These are phyloP conservation scores for Rutidosis leptorrhynchoides DNA, from an alignment of 129 eudicot genomes.

Conservation along the genomic window DNA sequence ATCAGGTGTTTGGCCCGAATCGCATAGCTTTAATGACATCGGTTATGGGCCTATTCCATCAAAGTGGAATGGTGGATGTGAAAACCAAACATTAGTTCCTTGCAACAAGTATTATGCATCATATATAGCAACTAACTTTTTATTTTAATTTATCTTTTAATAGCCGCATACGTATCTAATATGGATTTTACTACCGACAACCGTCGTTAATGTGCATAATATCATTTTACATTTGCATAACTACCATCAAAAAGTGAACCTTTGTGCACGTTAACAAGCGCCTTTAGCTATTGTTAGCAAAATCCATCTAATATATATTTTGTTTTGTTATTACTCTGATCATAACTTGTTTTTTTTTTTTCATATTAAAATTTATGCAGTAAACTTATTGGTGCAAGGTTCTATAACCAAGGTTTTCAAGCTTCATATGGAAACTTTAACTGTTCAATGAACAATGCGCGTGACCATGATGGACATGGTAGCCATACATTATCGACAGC, in stretches of 20 bases:
- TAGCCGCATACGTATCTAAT: no score
- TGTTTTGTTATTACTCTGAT: no score
- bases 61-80: background rate
- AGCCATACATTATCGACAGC: constrained; percentile 90
- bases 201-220: no score
- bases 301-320: background rate
- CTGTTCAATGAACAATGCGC: constrained; percentile 27
- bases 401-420: constrained; percentile 54
- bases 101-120: no score
- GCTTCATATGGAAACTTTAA: constrained; percentile 1
- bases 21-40: background rate
- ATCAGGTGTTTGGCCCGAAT: background rate
- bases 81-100: no score
- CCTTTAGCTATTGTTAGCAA: no score
- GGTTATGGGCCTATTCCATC: background rate
- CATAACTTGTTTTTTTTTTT: background rate
- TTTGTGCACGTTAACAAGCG: no score
- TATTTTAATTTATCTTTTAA: background rate
- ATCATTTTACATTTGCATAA: no score
- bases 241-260: no score
- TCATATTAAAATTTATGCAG: constrained; percentile 26
- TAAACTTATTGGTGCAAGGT: constrained; percentile 84
- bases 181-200: background rate
- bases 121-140: no score
- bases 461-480: constrained; percentile 73